These are phyloP conservation scores for Phytophthora uliginosa DNA, from an alignment of 352 stramenopile genomes.

Conservation along the genomic window DNA sequence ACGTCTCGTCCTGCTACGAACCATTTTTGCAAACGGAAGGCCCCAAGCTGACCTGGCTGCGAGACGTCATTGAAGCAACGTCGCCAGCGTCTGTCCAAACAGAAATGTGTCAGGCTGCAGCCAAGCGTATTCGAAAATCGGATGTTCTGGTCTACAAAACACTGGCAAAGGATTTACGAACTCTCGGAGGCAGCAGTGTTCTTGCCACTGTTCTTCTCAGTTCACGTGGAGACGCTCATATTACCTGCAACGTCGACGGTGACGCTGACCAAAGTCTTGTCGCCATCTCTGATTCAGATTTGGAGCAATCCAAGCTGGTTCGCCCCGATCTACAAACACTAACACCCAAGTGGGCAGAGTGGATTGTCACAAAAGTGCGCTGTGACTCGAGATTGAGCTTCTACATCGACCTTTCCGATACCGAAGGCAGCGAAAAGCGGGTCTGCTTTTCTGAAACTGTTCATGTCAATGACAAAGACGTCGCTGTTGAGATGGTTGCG, in stretches of 20 bases:
- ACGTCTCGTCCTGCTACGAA: constrained; percentile 25
- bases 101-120: neutral
- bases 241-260: constrained; percentile 34
- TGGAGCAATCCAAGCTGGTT: constrained; percentile 34
- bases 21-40: constrained; percentile 37
- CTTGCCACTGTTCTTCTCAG: constrained; percentile 50
- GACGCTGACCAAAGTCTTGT: constrained; percentile 9
- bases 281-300: constrained; percentile 29
- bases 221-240: constrained; percentile 40
- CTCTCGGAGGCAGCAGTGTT: constrained; percentile 17
- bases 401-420: constrained; percentile 42
- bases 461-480: constrained; percentile 8
- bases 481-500: constrained; percentile 34
- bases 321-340: constrained; percentile 44
- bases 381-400: constrained; percentile 29
- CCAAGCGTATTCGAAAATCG: neutral
- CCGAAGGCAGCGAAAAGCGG: constrained; percentile 9
- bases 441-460: constrained; percentile 37
- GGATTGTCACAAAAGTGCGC: constrained; percentile 43
- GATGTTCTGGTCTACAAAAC: constrained; percentile 49
- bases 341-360: constrained; percentile 49
- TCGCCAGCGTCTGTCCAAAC: neutral
- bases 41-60: constrained; percentile 29
- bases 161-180: constrained; percentile 51
- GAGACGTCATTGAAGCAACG: constrained; percentile 13